Conservation (phyloP, 2,329 filamentous ascomycete species). For the Penicillium sp. region DNA sequence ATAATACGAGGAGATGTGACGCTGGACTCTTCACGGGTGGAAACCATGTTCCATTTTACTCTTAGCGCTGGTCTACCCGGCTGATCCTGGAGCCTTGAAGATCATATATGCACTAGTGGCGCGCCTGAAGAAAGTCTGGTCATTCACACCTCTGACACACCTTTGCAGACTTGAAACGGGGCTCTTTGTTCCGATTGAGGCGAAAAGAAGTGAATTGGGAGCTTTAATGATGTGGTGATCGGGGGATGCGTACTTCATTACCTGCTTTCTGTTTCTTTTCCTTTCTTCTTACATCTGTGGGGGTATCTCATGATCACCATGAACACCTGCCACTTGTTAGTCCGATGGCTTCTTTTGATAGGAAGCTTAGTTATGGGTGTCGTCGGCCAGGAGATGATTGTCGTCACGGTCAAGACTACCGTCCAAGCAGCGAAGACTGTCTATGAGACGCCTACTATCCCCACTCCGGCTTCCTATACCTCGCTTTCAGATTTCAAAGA, state of each 20-base stretch:
- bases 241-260: neutral
- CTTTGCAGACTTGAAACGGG: neutral
- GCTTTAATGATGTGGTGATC: neutral
- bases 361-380: neutral
- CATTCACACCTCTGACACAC: neutral
- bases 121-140: neutral
- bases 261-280: neutral
- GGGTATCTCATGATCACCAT: neutral
- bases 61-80: neutral
- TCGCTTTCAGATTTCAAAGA: conserved; percentile 42
- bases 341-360: neutral
- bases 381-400: neutral
- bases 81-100: neutral
- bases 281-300: neutral
- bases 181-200: neutral
- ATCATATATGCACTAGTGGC: neutral
- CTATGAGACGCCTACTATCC: conserved; percentile 22
- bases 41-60: conserved; percentile 3
- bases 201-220: neutral
- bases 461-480: conserved; percentile 43
- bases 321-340: neutral
- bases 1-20: neutral
- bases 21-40: neutral
- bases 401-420: conserved; percentile 9
- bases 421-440: conserved; percentile 19